Base-by-base conservation (phyloP, 441 rosid species). In the Populus hybrid region DNA sequence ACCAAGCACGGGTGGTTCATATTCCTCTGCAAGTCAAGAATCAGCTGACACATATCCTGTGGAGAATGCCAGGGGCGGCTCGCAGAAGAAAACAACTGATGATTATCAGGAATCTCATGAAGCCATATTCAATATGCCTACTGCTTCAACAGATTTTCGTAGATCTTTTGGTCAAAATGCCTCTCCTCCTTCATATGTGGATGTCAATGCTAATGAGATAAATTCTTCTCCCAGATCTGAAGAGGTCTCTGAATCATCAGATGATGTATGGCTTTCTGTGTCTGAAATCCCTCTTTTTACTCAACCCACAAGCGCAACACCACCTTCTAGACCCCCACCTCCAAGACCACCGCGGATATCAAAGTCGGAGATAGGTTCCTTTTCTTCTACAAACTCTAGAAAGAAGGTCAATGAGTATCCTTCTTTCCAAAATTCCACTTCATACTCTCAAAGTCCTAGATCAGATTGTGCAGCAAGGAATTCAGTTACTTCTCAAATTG, bases 201-300 rank as follows among this genome's bases (percentile, higher is more conserved):
- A 85, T 79, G 74, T 81, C 65, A 80, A 76, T 77, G 40, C 84
- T 69, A 88, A 77, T 63, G 88, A 84, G 68, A 80, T 83, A 67
- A 84, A 80, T 83, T 78, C 89, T 73, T 79, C 92, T 69, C 85
- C 86, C 68, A 82, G 78, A 81, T 82, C 85, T 53, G 91, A 86
- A 69, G 91, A 85, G 71, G 73, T 81, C 73, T 80, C 87, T 42
- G 93, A 88, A 64, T 78, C 95, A 38, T 80, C 85, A 69, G 91
- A 88, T 79, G 96, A 92, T 77, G 83, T 89, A 68, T 95, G 99
- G 99, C 98, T 93, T 28, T 91, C 96, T 28, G 95, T 95, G 64
- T 92, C 96, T 29, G 99, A 95, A 87, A 85, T 95, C 82, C 97
- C 97, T 53, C 93, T 95, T 76, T 90, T 28, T 28, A 28, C 29